phyloP scores from a whole-genome alignment of 768 basidiomycete species.

The Dacryopinax primogenitus region DNA sequence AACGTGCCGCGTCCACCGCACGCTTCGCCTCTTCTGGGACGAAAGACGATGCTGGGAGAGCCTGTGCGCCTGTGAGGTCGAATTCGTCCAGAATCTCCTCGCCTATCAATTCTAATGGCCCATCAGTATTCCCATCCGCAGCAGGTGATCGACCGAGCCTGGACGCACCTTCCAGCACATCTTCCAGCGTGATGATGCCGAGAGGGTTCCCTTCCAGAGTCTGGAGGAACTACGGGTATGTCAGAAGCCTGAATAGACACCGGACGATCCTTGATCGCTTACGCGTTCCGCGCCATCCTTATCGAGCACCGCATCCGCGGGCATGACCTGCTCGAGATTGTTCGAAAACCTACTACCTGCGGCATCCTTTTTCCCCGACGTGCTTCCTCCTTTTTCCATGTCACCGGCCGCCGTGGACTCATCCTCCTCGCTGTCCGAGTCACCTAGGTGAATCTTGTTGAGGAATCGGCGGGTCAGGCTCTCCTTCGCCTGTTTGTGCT shows the following conservation, averaged over 20 bases:
- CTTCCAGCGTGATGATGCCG: conserved; percentile 87
- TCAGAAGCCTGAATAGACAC: too few species aligned
- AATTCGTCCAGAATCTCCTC: conserved; percentile 91
- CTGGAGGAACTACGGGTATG: conserved; percentile 52
- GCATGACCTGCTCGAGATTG: conserved; percentile 65
- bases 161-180: conserved; percentile 67
- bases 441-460: conserved; percentile 59
- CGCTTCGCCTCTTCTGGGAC: conserved; percentile 25
- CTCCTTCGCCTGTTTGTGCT: conserved; percentile 53
- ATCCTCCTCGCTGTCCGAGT: conserved; percentile 36
- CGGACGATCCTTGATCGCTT: too few species aligned
- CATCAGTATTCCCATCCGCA: neutral
- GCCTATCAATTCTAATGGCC: conserved; percentile 81
- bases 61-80: conserved; percentile 48
- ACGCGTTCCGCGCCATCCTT: conserved; percentile 67
- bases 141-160: neutral
- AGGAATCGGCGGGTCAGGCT: conserved; percentile 68
- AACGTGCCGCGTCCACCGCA: conserved; percentile 10
- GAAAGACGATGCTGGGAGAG: conserved; percentile 32
- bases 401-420: conserved; percentile 15
- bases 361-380: conserved; percentile 17
- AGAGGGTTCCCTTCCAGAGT: conserved; percentile 75
- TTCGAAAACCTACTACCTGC: conserved; percentile 18
- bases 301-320: conserved; percentile 71
- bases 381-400: conserved; percentile 15